phyloP scores from a whole-genome alignment of 2,329 filamentous ascomycete species.

The Coniochaeta prunicola region DNA sequence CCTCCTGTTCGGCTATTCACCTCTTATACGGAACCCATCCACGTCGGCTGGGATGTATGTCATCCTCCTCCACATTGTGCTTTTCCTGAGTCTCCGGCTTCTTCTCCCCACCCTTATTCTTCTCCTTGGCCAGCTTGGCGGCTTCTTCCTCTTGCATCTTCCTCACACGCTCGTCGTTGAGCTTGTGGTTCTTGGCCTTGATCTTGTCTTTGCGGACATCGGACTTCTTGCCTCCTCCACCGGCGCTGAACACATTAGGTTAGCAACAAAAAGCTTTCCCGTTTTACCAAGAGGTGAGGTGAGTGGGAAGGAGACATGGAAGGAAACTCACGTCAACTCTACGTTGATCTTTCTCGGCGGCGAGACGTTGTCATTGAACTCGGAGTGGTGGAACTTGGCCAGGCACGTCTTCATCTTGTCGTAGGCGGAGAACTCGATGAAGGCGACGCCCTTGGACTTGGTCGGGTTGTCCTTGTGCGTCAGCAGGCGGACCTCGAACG shows the following conservation, averaged over 20 bases:
- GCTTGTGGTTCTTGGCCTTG: conserved; percentile 75
- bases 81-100: conserved; percentile 17
- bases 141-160: conserved; percentile 36
- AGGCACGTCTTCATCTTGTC: conserved; percentile 90
- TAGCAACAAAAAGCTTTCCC: neutral
- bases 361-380: conserved; percentile 53
- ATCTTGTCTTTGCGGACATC: conserved; percentile 69
- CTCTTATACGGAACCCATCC: conserved; percentile 18
- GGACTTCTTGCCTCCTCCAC: conserved; percentile 70
- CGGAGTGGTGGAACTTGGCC: conserved; percentile 81
- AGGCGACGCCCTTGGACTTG: conserved; percentile 54
- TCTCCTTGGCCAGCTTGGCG: conserved; percentile 26
- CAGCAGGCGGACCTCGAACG: conserved; percentile 64
- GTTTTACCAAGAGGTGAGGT: neutral
- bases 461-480: conserved; percentile 45
- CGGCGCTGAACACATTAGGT: conserved; percentile 49
- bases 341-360: conserved; percentile 76
- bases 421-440: conserved; percentile 82
- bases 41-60: conserved; percentile 46
- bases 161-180: conserved; percentile 57
- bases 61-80: conserved; percentile 18
- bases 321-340: conserved; percentile 66
- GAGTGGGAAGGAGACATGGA: conserved; percentile 4
- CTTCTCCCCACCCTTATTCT: conserved; percentile 26
- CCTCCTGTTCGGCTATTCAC: neutral